These are phyloP conservation scores for Catharanthus roseus DNA, from an alignment of 257 asterid species.

Conservation along the genomic window DNA sequence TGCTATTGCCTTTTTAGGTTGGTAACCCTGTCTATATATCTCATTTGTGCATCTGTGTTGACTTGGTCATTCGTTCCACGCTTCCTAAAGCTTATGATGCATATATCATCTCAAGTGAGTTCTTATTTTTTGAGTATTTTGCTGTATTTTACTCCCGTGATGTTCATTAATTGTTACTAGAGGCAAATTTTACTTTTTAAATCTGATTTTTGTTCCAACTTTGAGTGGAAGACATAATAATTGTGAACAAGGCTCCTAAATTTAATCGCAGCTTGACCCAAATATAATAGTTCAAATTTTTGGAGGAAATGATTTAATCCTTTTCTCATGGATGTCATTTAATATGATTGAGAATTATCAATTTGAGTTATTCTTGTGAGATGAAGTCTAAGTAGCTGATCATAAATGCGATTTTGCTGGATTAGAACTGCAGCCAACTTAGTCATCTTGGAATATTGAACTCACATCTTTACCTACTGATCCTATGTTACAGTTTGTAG, in stretches of 20 bases:
- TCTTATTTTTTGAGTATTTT: constrained; percentile 6
- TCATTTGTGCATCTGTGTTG: constrained; percentile 63
- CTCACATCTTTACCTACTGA: not conserved
- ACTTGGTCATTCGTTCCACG: constrained; percentile 86
- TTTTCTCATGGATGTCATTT: not conserved
- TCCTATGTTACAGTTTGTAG: not conserved
- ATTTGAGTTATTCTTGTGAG: not conserved
- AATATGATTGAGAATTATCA: not conserved
- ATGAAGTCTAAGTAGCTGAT: not conserved
- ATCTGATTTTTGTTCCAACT: not conserved
- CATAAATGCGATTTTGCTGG: not conserved
- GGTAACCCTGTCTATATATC: constrained; percentile 58
- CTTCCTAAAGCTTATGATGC: constrained; percentile 82
- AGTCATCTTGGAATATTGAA: not conserved
- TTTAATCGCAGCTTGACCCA: not conserved
- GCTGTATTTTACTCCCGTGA: not conserved
- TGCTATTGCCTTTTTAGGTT: constrained; percentile 47
- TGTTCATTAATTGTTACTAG: not conserved
- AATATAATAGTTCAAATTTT: not conserved
- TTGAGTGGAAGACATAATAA: not conserved
- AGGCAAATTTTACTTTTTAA: not conserved
- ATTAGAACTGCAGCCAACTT: not conserved
- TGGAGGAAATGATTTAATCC: not conserved
- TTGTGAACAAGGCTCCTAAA: not conserved
- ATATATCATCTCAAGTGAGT: constrained; percentile 80